Percentiles rank a stretch among this genome's conserved stretches.
Evolutionary conservation across 331 rosid species (phyloP).

Genomic region (Malus hybrid): DNA sequence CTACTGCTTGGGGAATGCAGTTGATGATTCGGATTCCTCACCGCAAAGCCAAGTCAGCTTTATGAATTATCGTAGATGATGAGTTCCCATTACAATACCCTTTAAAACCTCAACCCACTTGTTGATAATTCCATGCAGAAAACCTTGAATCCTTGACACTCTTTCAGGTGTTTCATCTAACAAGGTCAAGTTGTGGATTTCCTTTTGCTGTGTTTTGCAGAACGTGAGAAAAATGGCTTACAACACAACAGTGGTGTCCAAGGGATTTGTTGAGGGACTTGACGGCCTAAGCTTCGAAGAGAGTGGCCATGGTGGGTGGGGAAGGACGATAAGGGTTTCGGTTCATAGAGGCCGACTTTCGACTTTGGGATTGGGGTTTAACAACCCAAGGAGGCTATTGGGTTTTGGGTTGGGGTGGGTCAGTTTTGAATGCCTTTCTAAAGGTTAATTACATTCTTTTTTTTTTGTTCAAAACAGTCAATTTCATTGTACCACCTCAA

Average conservation of each 20-base stretch:
- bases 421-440: too few species aligned
- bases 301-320: conserved; percentile 45
- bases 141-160: conserved; percentile 41
- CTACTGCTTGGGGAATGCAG: conserved; percentile 56
- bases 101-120: conserved; percentile 28
- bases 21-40: conserved; percentile 54
- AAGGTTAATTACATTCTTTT: too few species aligned
- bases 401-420: too few species aligned
- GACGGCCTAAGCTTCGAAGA: conserved; percentile 64
- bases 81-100: conserved; percentile 20
- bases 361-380: too few species aligned
- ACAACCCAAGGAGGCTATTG: too few species aligned
- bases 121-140: conserved; percentile 32
- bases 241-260: conserved; percentile 69
- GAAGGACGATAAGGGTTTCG: neutral
- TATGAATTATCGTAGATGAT: conserved; percentile 32
- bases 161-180: conserved; percentile 28
- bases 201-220: conserved; percentile 40
- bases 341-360: neutral
- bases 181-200: conserved; percentile 25
- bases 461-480: too few species aligned
- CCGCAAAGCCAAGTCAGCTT: conserved; percentile 44
- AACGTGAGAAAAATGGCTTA: conserved; percentile 24
- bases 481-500: too few species aligned
- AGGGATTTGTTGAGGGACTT: conserved; percentile 76